These are phyloP conservation scores for Onygenales sp. DNA, from an alignment of 2,329 filamentous ascomycete species.

Conservation along the genomic window DNA sequence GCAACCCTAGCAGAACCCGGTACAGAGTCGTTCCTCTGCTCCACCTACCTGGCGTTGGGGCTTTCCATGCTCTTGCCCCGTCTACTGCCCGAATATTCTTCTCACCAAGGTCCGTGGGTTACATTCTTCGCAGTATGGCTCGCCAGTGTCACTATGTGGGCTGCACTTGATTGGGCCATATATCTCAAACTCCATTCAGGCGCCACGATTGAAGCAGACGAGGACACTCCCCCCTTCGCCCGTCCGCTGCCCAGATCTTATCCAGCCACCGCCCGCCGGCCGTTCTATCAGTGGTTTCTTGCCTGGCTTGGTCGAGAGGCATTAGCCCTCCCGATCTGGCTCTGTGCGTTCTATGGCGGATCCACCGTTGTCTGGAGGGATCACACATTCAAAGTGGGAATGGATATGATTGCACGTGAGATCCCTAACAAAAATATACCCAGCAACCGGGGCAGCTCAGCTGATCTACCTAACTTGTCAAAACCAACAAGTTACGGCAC, in stretches of 20 bases:
- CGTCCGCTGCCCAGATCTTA: conserved; percentile 30
- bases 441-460: no score
- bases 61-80: conserved; percentile 57
- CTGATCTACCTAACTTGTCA: no score
- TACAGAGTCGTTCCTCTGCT: conserved; percentile 80
- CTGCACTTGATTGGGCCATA: conserved; percentile 61
- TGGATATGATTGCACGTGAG: conserved; percentile 73
- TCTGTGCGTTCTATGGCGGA: conserved; percentile 80
- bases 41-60: conserved; percentile 68
- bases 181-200: conserved; percentile 68
- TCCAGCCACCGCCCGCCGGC: conserved; percentile 33
- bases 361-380: conserved; percentile 82
- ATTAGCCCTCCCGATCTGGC: conserved; percentile 81
- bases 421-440: background rate
- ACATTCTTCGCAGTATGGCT: conserved; percentile 59
- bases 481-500: no score
- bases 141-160: conserved; percentile 59
- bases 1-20: conserved; percentile 90
- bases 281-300: conserved; percentile 60
- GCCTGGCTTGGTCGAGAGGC: conserved; percentile 81
- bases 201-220: conserved; percentile 59
- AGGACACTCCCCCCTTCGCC: conserved; percentile 66
- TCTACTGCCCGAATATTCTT: conserved; percentile 44
- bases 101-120: conserved; percentile 55
- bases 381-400: conserved; percentile 66